phyloP scores from a whole-genome alignment of 371 early-diverging fungal genomes.

The Lichtheimia ornata region DNA sequence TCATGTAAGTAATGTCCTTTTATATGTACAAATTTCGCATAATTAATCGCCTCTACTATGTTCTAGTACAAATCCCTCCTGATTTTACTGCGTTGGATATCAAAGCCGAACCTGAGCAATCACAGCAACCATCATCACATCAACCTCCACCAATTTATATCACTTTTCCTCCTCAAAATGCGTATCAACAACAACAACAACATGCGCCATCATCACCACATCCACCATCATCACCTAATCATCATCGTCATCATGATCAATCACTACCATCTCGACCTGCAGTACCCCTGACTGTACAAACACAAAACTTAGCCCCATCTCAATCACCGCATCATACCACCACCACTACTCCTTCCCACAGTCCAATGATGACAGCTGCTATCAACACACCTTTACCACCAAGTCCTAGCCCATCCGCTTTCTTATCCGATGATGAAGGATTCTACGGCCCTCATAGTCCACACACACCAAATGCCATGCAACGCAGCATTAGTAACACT shows the following conservation, averaged over 20 bases:
- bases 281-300: conserved; percentile 15
- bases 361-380: conserved; percentile 7
- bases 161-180: conserved; percentile 54
- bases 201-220: conserved; percentile 16
- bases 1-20: conserved; percentile 8
- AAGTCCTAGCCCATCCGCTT: conserved; percentile 24
- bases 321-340: neutral
- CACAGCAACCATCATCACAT: conserved; percentile 9
- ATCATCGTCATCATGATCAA: conserved; percentile 3
- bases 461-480: conserved; percentile 13
- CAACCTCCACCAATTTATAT: conserved; percentile 61
- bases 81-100: conserved; percentile 29
- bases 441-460: conserved; percentile 23
- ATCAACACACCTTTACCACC: conserved; percentile 21
- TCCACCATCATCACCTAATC: conserved; percentile 5
- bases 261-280: conserved; percentile 12
- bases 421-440: conserved; percentile 25
- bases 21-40: neutral
- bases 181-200: conserved; percentile 4
- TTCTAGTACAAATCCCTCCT: conserved; percentile 33
- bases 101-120: conserved; percentile 20
- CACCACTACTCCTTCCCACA: neutral
- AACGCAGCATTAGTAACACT: neutral
- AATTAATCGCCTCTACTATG: neutral
- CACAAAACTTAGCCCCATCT: conserved; percentile 11